Evolutionary conservation across 148 eudicot species (phyloP), one percentile per base, ranked within the genome.

Genomic region (Amaranthus hypochondriacus): DNA sequence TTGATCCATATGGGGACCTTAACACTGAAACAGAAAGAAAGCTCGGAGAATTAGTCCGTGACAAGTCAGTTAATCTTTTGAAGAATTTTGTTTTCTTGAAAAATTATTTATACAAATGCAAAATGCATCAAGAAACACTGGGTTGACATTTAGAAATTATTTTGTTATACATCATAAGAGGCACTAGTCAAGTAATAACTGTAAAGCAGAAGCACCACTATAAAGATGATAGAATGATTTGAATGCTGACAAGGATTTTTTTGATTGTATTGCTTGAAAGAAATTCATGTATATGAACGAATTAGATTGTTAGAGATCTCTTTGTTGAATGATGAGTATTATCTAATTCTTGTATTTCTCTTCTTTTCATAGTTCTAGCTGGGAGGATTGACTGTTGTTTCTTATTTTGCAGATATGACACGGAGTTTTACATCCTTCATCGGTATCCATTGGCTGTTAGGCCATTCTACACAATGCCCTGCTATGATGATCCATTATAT

Each of bases 391-490:
- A 66, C 15, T 15, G n/a, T 43, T 56, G 62, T 72, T 28, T 7
- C 12, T 60, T 21, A 2, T 49, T 66, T 51, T 77, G 74, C 84
- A 94, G 98, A 86, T 94, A 94, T 85, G 87, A 80, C 72, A 94
- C 98, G 8, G 96, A 94, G 69, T 94, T 94, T 82, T 94, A 89
- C 84, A 94, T 94, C 67, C 93, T 94, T 51, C 93, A 94, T 68
- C 92, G 91, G 43, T 94, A 94, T 78, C 98, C 98, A 50, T 71
- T 84, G 84, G 96, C 91, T 68, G 86, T 94, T 61, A 82, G 98
- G 47, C 97, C 98, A 56, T 94, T 94, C 80, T 94, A 94, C 81
- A 94, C 97, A 62, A 91, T 94, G 98, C 98, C 98, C 44, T 94
- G 90, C 76, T 55, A 74, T 58, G 98, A 91, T 68, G 78, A 87